Percentiles rank a stretch among this genome's conserved stretches.
Conservation (phyloP, 1,284 basidiomycete genomes). For the Macrocystidia cucumis region DNA sequence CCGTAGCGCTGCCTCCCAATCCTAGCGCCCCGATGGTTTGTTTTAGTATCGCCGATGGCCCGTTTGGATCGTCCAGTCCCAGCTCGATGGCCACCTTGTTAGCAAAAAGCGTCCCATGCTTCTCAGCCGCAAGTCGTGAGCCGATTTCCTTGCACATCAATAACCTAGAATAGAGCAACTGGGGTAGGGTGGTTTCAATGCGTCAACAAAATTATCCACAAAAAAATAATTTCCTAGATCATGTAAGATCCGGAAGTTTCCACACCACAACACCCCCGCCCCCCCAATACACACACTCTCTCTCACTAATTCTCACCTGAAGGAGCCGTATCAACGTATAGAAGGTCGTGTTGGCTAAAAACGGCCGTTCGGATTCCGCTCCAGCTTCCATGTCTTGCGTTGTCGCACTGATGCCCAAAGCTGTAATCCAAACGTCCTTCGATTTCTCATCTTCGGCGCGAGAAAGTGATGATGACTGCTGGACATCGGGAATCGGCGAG, state of each 20-base stretch:
- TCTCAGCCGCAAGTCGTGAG: slow-evolving; percentile 49
- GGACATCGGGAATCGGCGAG: slow-evolving; percentile 26
- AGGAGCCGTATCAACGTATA: slow-evolving; percentile 86
- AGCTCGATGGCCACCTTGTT: slow-evolving; percentile 71
- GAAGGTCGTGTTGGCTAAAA: slow-evolving; percentile 92
- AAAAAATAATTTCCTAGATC: no score
- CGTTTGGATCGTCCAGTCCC: slow-evolving; percentile 70
- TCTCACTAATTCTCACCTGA: slow-evolving; percentile 80
- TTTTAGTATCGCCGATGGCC: slow-evolving; percentile 58
- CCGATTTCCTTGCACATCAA: slow-evolving; percentile 82
- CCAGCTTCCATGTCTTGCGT: slow-evolving; percentile 19
- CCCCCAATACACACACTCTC: no score
- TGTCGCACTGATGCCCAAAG: slow-evolving; percentile 28
- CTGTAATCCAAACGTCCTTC: slow-evolving; percentile 56
- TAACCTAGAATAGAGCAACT: slow-evolving; percentile 90
- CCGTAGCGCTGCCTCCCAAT: slow-evolving; percentile 26
- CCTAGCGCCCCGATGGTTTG: slow-evolving; percentile 55
- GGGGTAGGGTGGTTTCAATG: slow-evolving; percentile 14
- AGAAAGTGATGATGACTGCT: slow-evolving; percentile 19
- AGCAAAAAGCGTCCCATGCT: slow-evolving; percentile 50
- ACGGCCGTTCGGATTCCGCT: slow-evolving; percentile 39
- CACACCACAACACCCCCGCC: no score
- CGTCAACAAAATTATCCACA: slow-evolving; percentile 3
- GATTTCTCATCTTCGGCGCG: slow-evolving; percentile 19
- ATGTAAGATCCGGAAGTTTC: no score